These are phyloP conservation scores for Penicillium palitans DNA, from an alignment of 2,329 filamentous ascomycete species.

Conservation along the genomic window DNA sequence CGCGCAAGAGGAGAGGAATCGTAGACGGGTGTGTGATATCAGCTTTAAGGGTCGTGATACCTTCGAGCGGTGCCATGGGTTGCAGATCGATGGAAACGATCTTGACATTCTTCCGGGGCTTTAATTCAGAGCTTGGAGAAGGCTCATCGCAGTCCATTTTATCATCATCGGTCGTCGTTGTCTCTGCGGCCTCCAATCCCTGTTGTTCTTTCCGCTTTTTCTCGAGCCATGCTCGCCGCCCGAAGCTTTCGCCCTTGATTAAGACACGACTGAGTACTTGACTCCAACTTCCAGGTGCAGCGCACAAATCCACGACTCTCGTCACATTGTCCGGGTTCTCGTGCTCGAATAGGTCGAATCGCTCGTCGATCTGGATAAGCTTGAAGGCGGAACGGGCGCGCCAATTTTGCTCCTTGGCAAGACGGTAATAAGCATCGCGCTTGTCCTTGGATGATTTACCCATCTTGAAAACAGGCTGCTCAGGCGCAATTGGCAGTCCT, in stretches of 20 bases:
- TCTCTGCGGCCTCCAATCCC: constrained; percentile 25
- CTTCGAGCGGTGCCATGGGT: constrained; percentile 89
- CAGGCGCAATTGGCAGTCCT: constrained; percentile 4
- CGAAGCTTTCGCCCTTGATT: constrained; percentile 91
- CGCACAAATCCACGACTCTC: constrained; percentile 91
- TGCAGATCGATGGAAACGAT: constrained; percentile 96
- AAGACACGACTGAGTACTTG: constrained; percentile 92
- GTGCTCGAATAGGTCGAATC: constrained; percentile 86
- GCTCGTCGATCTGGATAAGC: constrained; percentile 89
- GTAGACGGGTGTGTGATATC: constrained; percentile 98
- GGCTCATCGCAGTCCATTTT: constrained; percentile 30
- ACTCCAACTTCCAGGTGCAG: constrained; percentile 94
- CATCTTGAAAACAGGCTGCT: constrained; percentile 53
- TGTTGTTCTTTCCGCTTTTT: constrained; percentile 64
- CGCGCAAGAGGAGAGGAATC: constrained; percentile 80
- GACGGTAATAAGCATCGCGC: constrained; percentile 93
- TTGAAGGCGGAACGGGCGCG: constrained; percentile 95
- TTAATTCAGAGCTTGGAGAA: constrained; percentile 34
- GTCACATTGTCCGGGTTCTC: constrained; percentile 68
- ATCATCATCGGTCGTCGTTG: constrained; percentile 18
- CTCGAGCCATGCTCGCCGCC: constrained; percentile 82
- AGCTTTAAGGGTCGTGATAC: constrained; percentile 86
- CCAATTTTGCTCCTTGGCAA: constrained; percentile 99
- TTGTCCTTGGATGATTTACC: constrained; percentile 99
- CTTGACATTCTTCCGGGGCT: constrained; percentile 71